These are phyloP conservation scores for Allium sativum DNA, from an alignment of 106 monocot genomes.

Conservation along the genomic window DNA sequence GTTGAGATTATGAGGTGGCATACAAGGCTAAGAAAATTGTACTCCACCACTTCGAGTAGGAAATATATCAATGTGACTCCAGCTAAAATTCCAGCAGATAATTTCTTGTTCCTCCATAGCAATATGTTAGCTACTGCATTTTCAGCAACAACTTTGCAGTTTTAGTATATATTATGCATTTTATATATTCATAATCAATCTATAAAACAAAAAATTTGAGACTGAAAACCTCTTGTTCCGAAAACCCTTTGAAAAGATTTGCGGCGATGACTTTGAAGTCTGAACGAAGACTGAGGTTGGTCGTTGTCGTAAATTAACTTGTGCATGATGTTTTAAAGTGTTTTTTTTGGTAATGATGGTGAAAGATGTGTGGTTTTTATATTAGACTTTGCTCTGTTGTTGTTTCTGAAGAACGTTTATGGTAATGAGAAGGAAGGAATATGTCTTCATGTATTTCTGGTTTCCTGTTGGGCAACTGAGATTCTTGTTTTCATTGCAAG, in stretches of 20 bases:
- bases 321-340: not conserved
- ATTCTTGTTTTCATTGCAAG: conserved; percentile 10
- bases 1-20: conserved; percentile 41
- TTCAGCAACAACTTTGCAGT: not conserved
- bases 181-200: not conserved
- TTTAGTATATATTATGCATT: not conserved
- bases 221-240: conserved; percentile 8
- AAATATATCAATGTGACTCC: conserved; percentile 40
- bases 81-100: conserved; percentile 38
- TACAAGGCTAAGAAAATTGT: conserved; percentile 59
- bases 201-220: not conserved
- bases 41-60: conserved; percentile 65
- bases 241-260: conserved; percentile 1
- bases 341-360: not conserved
- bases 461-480: not conserved
- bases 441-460: not conserved
- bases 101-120: conserved; percentile 51
- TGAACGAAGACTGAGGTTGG: not conserved
- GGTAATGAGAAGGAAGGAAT: conserved; percentile 7
- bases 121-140: conserved; percentile 50
- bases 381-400: not conserved
- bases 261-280: not conserved
- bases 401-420: conserved; percentile 1
- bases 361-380: not conserved
- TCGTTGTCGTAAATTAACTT: conserved; percentile 6